Percentiles rank a stretch among this genome's conserved stretches.
Conservation (phyloP, 1,139 yeast genomes). For the Candida sp. region DNA sequence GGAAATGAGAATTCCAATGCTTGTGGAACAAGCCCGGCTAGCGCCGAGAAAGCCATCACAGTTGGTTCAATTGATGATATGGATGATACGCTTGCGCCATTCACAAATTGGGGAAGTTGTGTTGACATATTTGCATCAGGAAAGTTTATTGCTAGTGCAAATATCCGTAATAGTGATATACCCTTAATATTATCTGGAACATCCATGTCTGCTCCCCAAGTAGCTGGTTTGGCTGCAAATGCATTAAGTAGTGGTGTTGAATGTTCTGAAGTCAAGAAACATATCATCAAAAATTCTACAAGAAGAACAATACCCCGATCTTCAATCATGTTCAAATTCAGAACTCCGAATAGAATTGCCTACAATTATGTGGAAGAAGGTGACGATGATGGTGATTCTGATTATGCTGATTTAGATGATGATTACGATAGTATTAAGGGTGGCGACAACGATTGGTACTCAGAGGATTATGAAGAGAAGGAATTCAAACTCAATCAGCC, state of each 20-base stretch:
- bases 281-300: conserved; percentile 34
- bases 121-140: conserved; percentile 87
- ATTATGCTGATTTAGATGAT: too few relatives aligned
- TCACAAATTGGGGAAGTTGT: conserved; percentile 87
- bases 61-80: conserved; percentile 86
- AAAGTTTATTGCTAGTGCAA: conserved; percentile 53
- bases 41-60: conserved; percentile 66
- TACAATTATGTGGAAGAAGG: conserved; percentile 16
- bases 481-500: not conserved
- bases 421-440: too few relatives aligned
- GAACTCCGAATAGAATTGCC: conserved; percentile 40
- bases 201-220: conserved; percentile 83
- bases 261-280: conserved; percentile 34
- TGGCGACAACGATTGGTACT: too few relatives aligned
- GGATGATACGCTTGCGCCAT: conserved; percentile 64
- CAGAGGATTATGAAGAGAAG: too few relatives aligned
- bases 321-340: conserved; percentile 24
- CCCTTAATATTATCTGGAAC: conserved; percentile 69
- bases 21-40: conserved; percentile 78
- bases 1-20: conserved; percentile 81
- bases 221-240: conserved; percentile 71
- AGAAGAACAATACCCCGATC: conserved; percentile 32
- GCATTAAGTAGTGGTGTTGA: conserved; percentile 56
- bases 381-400: conserved; percentile 5
- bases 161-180: conserved; percentile 15